Evolutionary conservation across 176 grass and related monocot genomes (phyloP), one percentile per base, ranked within the genome.

Genomic region (Bonia amplexicaulis): DNA sequence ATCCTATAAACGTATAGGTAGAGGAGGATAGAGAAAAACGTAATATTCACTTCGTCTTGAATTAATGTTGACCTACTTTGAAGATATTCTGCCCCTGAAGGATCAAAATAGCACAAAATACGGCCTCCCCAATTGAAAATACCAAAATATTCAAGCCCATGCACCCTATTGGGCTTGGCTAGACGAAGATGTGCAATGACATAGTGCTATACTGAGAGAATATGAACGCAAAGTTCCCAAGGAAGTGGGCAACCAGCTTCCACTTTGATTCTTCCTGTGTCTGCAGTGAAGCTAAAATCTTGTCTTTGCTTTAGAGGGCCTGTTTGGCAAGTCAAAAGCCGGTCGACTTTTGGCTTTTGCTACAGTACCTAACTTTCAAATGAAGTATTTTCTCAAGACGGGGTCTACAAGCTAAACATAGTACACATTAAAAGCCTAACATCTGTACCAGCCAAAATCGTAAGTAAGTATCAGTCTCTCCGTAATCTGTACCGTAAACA

Each of bases 121-220:
- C 83, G 82, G 95, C 90, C 87, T 98, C 96, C 22, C 89, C 91
- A 77, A 95, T 39, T 39, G 96, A 98, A 90, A 41, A 98, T 80
- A 74, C 96, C 91, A 82, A 87, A 87, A 85, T 95, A 98, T 82
- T 95, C 96, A 63, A 98, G 87, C 53, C 96, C 93, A 71, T 93
- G 91, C 73, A 93, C 60, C 84, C 85, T 61, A 71, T 71, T 90
- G 58, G 91, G 46, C 62, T 86, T 95, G 52, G 87, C 85, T 67
- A 98, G 60, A 72, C 80, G 58, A 93, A 83, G 73, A 93, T 92
- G 88, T 86, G 85, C 68, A 78, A 67, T 69, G 60, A 91, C 85
- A 90, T 83, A 90, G 80, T 73, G 88, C 84, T 67, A 76, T 46
- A 73, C 47, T 67, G n/a, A 83, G 91, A 89, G 78, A 92, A 92